A percentile compares a stretch with the other conserved stretches of the same genome.
Evolutionary conservation across 306 rosid genomes (phyloP).

Genomic region (Rosa lucieae): DNA sequence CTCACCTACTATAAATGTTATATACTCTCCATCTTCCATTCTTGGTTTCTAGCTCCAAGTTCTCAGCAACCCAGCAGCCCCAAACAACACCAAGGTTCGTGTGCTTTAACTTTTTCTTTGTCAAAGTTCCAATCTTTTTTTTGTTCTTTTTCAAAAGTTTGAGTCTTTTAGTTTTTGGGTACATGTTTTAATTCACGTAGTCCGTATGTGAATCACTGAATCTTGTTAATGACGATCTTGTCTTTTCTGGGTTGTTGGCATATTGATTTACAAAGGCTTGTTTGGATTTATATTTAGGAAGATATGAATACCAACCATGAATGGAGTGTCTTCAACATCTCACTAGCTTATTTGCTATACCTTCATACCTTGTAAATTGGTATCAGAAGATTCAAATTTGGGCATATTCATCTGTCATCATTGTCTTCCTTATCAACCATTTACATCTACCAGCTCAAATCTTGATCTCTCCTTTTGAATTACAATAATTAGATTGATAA

Average conservation of each 20-base stretch:
- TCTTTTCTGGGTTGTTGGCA: constrained; percentile 10
- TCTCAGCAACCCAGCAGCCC: background rate
- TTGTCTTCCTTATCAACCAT: background rate
- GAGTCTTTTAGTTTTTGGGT: background rate
- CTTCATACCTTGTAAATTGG: background rate
- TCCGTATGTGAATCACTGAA: constrained; percentile 7
- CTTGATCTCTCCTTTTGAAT: background rate
- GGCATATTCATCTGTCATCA: background rate
- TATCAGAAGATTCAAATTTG: background rate
- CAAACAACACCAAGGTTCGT: background rate
- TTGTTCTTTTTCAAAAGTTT: background rate
- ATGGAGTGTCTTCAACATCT: background rate
- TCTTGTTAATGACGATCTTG: constrained; percentile 11
- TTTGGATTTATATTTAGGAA: background rate
- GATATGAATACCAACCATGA: background rate
- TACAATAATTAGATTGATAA: background rate
- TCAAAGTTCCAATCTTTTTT: constrained; percentile 4
- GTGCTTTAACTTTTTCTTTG: background rate
- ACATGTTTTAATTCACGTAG: background rate
- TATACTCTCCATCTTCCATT: background rate
- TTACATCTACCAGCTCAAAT: constrained; percentile 1
- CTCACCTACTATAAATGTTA: background rate
- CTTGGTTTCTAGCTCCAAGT: constrained; percentile 6
- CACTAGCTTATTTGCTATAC: background rate
- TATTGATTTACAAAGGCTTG: background rate